Evolutionary conservation across 352 stramenopile genomes (phyloP), one percentile per base, ranked within the genome.

Genomic region (Globisporangium ultimum): DNA sequence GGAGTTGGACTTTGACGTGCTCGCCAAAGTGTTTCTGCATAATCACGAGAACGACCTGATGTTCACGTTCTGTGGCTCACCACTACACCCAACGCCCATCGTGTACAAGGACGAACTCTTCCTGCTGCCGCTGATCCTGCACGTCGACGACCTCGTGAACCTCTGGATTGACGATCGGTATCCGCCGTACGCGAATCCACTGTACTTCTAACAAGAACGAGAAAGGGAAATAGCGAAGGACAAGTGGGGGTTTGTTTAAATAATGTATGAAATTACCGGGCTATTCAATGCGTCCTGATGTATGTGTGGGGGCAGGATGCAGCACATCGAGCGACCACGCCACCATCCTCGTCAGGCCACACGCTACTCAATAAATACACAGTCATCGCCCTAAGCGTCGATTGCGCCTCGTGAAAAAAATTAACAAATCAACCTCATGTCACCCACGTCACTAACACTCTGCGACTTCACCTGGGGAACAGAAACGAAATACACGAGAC

Each of bases 151-250:
- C 51, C 57, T 91, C 32, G 60, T 85, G 32, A 90, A 87, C 43
- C 78, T 86, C 56, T 89, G 80, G 77, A 86, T 91, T 55, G 80
- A 91, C 53, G 74, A 85, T 34, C 67, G 72, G 15, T 87, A 88
- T 57, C 83, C 76, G 11, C 80, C 74, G 3, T 91, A 89, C 53
- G 73, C 78, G 28, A 91, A 87, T 36, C 78, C 76, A 17, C 58
- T 91, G 36, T 87, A 89, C 64, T 89, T 87, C 40, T 85, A 46
- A 36, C 28, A 78, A 11, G 3, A 42, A 17, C 9, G 28, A 28
- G 20, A 36, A 12, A 41, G 12, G 5, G 21, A 38, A 9, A 50
- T 3, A 10, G 28, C 28, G 7, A 36, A 36, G 28, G 28, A 36
- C 28, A 32, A 21, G 41, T 20, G n/a, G 22, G 32, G 14, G 42